Percentiles rank a stretch among this genome's conserved stretches.
These are phyloP conservation scores for Alternaria metachromatica DNA, from an alignment of 2,329 filamentous ascomycete genomes.

Conservation along the genomic window DNA sequence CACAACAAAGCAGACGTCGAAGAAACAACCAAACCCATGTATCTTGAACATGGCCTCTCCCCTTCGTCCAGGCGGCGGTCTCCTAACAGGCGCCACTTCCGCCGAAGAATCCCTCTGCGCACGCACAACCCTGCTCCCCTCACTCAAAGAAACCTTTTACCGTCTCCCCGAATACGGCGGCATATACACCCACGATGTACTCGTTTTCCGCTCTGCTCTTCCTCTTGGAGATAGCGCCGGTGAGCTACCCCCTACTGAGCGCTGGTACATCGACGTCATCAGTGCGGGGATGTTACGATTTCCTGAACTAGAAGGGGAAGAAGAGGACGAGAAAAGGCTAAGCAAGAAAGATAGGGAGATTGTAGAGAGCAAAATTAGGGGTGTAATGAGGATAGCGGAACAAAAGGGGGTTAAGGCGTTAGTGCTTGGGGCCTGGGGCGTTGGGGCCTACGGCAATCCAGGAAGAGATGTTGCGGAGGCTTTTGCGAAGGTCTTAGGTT, in stretches of 20 bases:
- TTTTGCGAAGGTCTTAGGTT: slow-evolving; percentile 55
- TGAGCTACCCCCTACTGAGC: slow-evolving; percentile 55
- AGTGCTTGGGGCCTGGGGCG: slow-evolving; percentile 70
- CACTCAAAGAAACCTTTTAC: slow-evolving; percentile 65
- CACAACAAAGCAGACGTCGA: slow-evolving; percentile 4
- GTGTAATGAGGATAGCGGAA: slow-evolving; percentile 61
- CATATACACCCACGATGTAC: slow-evolving; percentile 64
- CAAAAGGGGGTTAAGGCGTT: slow-evolving; percentile 55
- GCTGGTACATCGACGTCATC: slow-evolving; percentile 66
- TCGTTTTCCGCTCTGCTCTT: slow-evolving; percentile 60
- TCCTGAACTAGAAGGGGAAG: slow-evolving; percentile 57
- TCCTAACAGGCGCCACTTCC: slow-evolving; percentile 64
- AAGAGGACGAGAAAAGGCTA: slow-evolving; percentile 49
- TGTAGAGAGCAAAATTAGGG: slow-evolving; percentile 62
- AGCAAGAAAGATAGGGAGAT: slow-evolving; percentile 58
- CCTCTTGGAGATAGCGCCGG: slow-evolving; percentile 42
- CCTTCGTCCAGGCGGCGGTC: slow-evolving; percentile 66
- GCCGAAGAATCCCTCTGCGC: slow-evolving; percentile 69
- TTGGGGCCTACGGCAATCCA: slow-evolving; percentile 69
- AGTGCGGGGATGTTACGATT: slow-evolving; percentile 65
- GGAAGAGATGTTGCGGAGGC: slow-evolving; percentile 63
- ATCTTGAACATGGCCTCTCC: slow-evolving; percentile 71
- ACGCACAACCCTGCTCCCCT: slow-evolving; percentile 65
- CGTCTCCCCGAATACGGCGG: slow-evolving; percentile 64
- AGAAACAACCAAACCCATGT: slow-evolving; percentile 53